These are phyloP conservation scores for Coprinopsis sp. DNA, from an alignment of 768 basidiomycete species.

Conservation along the genomic window DNA sequence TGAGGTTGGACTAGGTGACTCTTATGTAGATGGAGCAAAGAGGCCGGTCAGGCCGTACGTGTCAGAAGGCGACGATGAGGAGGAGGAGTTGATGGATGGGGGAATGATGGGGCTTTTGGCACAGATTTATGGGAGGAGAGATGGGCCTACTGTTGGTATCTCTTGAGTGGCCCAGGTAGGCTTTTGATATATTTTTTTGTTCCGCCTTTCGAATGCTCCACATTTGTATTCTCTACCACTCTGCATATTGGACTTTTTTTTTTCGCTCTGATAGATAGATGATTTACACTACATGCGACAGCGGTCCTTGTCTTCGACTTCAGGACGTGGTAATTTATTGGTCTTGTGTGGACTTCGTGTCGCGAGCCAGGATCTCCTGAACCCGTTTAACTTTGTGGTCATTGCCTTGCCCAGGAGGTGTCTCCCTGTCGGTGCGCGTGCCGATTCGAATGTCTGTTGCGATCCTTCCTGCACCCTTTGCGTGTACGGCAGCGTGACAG, in stretches of 20 bases:
- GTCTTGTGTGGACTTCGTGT: slow-evolving; percentile 13
- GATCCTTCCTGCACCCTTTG: slow-evolving; percentile 65
- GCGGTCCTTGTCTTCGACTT: no score
- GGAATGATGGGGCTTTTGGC: slow-evolving; percentile 83
- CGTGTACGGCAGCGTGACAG: slow-evolving; percentile 85
- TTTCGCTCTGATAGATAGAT: no score
- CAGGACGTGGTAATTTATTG: no score
- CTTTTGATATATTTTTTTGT: not conserved
- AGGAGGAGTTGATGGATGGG: slow-evolving; percentile 65
- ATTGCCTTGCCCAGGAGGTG: slow-evolving; percentile 66
- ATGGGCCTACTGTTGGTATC: slow-evolving; percentile 46
- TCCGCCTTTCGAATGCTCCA: not conserved
- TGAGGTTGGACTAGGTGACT: slow-evolving; percentile 60
- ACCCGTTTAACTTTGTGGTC: slow-evolving; percentile 78
- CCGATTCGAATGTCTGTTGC: slow-evolving; percentile 96
- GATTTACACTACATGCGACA: no score
- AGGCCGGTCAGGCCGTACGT: slow-evolving; percentile 31
- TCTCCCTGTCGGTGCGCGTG: slow-evolving; percentile 72
- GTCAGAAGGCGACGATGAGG: slow-evolving; percentile 51
- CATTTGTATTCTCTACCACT: no score
- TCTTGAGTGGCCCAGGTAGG: not conserved
- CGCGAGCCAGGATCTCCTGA: slow-evolving; percentile 63
- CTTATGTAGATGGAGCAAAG: slow-evolving; percentile 69
- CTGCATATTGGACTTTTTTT: no score
- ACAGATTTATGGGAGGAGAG: slow-evolving; percentile 74